Evolutionary conservation across 257 asterid genomes (phyloP).

Genomic region (Solanum sitiens): DNA sequence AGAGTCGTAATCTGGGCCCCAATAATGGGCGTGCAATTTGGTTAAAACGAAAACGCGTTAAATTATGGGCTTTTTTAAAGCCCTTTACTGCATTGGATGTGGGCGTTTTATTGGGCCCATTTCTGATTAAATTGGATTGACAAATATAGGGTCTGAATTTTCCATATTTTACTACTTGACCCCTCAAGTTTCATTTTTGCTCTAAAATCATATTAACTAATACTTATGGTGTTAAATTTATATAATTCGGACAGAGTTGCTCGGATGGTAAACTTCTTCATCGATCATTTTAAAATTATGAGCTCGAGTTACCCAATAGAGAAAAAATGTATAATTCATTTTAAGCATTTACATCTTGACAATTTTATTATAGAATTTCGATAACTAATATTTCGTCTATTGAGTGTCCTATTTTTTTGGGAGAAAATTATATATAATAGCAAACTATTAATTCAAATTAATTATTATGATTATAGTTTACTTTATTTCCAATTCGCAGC

Average conservation of each 20-base stretch:
- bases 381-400: accelerated
- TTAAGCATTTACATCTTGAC: background rate
- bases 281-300: background rate
- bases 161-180: background rate
- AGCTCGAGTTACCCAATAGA: background rate
- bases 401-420: too few species aligned
- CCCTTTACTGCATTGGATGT: background rate
- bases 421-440: too few species aligned
- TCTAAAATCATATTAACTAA: background rate
- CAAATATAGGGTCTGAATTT: background rate
- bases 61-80: background rate
- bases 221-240: background rate
- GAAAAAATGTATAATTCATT: too few species aligned
- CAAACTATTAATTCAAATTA: too few species aligned
- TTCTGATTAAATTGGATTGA: background rate
- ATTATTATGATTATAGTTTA: too few species aligned
- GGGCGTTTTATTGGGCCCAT: conserved; percentile 12
- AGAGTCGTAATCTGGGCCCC: background rate
- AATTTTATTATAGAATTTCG: background rate
- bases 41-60: background rate
- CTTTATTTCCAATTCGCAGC: too few species aligned
- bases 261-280: background rate
- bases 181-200: background rate
- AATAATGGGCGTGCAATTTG: background rate
- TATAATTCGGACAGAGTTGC: background rate